These are phyloP conservation scores for Cinnamomum chago DNA, from an alignment of 164 flowering plant genomes.

Conservation along the genomic window DNA sequence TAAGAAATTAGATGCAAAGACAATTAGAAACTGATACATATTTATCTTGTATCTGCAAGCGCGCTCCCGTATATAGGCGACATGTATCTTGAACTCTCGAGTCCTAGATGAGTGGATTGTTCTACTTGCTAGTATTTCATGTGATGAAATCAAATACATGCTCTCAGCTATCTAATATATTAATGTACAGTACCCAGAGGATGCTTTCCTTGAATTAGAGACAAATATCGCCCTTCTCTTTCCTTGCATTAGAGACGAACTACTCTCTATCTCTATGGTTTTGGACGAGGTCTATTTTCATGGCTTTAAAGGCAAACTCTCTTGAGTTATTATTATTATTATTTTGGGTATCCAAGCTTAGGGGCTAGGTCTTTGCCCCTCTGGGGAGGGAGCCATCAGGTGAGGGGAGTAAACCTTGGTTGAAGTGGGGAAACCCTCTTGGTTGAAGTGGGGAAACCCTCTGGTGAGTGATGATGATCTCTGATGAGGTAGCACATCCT, in stretches of 20 bases:
- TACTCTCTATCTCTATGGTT: too few relatives aligned
- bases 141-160: background rate
- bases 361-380: too few relatives aligned
- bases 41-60: constrained; percentile 9
- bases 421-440: background rate
- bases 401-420: too few relatives aligned
- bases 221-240: background rate
- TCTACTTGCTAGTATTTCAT: background rate
- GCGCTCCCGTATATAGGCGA: background rate
- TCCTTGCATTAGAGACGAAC: background rate
- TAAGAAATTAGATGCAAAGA: background rate
- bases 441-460: background rate
- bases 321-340: background rate
- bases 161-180: background rate
- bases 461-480: background rate
- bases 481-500: too few relatives aligned
- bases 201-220: background rate
- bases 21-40: background rate
- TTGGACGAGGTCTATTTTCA: too few relatives aligned
- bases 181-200: background rate
- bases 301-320: background rate
- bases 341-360: too few relatives aligned
- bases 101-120: background rate
- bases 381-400: background rate
- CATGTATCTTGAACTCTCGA: background rate